Base-by-base conservation (phyloP, 345 rosid genomes). In the Trapa incisa region DNA sequence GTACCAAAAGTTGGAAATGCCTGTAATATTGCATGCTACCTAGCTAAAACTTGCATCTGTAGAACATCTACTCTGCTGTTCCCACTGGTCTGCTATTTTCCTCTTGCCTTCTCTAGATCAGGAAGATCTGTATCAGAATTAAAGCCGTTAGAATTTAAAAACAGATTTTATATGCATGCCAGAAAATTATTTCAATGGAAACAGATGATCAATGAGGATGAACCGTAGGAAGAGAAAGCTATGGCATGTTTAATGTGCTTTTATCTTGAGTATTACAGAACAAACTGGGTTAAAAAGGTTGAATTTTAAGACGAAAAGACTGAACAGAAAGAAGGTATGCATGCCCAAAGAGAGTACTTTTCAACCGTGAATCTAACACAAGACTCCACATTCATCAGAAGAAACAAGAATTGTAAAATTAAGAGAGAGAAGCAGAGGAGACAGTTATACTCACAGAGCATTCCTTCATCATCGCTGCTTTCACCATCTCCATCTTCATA, bases 71-170 rank as follows among this genome's bases (percentile, higher is more conserved):
- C 15, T 33, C 11, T 3, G 15, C 10, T 3, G 15, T 65, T 43
- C 50, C 35, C 36, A 42, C 37, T 35, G 1, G 2, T 32, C 14
- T 2, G 29, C 36, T 41, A 52, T 16, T 70, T 81, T 73, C 83
- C 84, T 82, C 94, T 82, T 47, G 88, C 96, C 88, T 89, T 94
- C 73, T 91, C 99, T 86, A 94, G 74, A 78, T 94, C 99, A 29
- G 97, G 99, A 73, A 94, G 92, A 82, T 94, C 99, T 91, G 88
- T 75, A 78, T 43, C 36, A 45, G 37, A 39, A 38, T 41, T 6
- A 11, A 61, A 1, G 16, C 37, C 33, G 35, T 58, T 35, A 58
- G 11, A 17, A 54, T n/a, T 35, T 4, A 50, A n/a, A 54, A 22
- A 54, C 9, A 3, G 60, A n/a, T 5, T 54, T 22, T 29, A n/a